Evolutionary conservation across 352 stramenopile genomes (phyloP).

Genomic region (Phytophthora cryptogea): DNA sequence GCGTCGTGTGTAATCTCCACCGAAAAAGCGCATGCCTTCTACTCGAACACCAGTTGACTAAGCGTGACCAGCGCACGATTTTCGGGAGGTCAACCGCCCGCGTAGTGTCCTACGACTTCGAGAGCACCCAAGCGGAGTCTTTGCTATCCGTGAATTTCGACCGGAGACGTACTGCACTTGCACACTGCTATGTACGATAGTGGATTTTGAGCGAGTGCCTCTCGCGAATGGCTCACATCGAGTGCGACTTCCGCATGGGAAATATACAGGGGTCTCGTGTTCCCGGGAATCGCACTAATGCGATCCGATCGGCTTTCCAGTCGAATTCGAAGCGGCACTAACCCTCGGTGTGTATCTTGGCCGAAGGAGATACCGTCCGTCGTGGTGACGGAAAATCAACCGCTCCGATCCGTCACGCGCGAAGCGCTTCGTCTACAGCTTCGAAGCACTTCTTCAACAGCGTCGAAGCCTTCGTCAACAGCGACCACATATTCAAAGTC

Average conservation of each 20-base stretch:
- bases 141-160: neutral
- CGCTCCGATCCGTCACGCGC: conserved; percentile 6
- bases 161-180: neutral
- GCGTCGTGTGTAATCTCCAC: neutral
- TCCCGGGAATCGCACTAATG: conserved; percentile 5
- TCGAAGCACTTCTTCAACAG: conserved; percentile 11
- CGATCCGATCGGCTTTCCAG: neutral
- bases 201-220: conserved; percentile 10
- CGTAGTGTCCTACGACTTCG: conserved; percentile 7
- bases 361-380: neutral
- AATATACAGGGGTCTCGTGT: neutral
- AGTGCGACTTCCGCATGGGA: conserved; percentile 3
- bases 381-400: neutral
- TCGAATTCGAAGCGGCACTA: conserved; percentile 29
- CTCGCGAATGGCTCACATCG: conserved; percentile 15
- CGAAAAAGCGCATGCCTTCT: neutral
- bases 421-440: neutral
- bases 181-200: conserved; percentile 1
- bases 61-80: neutral
- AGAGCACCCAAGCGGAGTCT: conserved; percentile 3
- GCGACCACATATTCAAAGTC: conserved; percentile 14
- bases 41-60: neutral
- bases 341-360: conserved; percentile 5
- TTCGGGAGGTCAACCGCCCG: conserved; percentile 5
- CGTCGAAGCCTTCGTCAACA: conserved; percentile 4